These are phyloP conservation scores for Mycena floridula DNA, from an alignment of 768 basidiomycete species.

Conservation along the genomic window DNA sequence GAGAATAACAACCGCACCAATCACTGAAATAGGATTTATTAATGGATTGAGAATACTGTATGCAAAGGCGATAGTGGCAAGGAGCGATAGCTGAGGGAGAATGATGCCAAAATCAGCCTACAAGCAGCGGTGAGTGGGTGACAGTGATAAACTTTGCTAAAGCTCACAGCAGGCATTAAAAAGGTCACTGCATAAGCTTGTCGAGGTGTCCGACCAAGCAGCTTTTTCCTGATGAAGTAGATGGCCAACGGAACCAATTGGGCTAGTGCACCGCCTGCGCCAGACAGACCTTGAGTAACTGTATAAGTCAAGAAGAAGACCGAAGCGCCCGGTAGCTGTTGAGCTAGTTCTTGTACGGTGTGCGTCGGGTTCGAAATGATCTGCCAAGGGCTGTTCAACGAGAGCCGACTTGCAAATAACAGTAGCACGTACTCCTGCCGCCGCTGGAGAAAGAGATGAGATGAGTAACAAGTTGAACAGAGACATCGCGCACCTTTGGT, in stretches of 20 bases:
- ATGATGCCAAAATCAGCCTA: conserved; percentile 46
- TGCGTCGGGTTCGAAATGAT: conserved; percentile 38
- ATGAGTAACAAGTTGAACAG: background rate
- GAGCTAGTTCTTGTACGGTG: conserved; percentile 37
- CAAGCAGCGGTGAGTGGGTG: background rate
- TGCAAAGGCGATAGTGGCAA: conserved; percentile 46
- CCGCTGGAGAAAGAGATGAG: background rate
- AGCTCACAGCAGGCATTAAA: conserved; percentile 19
- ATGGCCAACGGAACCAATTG: conserved; percentile 48
- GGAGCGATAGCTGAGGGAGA: conserved; percentile 43
- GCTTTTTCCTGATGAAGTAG: conserved; percentile 58
- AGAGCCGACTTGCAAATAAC: background rate
- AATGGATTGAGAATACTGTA: conserved; percentile 63
- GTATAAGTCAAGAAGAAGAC: conserved; percentile 61
- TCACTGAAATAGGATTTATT: conserved; percentile 56
- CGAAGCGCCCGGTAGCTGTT: conserved; percentile 47
- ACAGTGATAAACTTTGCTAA: background rate
- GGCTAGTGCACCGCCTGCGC: conserved; percentile 45
- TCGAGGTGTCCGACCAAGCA: conserved; percentile 63
- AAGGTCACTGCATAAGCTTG: conserved; percentile 39
- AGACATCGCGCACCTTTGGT: conserved; percentile 27
- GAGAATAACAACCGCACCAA: conserved; percentile 28
- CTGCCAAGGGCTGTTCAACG: conserved; percentile 11
- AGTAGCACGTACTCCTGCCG: no score
- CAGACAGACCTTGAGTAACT: conserved; percentile 49